These are phyloP conservation scores for Nyctanthes arbortristis DNA, from an alignment of 257 asterid species.

Conservation along the genomic window DNA sequence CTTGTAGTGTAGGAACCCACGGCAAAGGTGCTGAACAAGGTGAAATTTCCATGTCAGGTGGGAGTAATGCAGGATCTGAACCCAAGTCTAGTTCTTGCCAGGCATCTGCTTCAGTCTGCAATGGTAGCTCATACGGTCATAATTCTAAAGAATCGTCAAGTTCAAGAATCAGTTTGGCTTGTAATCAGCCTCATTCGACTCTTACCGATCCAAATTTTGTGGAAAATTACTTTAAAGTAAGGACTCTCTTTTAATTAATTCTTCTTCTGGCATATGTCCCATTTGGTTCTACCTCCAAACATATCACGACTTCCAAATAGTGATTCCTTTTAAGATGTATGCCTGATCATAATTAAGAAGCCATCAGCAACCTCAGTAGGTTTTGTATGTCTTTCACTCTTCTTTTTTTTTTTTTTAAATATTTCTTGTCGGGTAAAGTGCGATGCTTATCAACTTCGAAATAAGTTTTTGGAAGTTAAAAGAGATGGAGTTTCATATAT, in stretches of 20 bases:
- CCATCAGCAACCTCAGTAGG: conserved; percentile 5
- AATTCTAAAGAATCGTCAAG: conserved; percentile 38
- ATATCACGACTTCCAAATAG: neutral
- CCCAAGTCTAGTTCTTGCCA: conserved; percentile 33
- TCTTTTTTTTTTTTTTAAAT: too few species aligned
- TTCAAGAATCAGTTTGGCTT: conserved; percentile 45
- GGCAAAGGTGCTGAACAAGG: conserved; percentile 38
- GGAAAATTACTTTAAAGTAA: conserved; percentile 92
- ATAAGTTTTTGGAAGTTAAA: neutral
- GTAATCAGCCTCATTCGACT: conserved; percentile 67
- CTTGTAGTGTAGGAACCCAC: conserved; percentile 44
- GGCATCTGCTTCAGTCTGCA: conserved; percentile 39
- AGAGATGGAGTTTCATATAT: neutral
- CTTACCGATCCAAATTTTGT: conserved; percentile 82
- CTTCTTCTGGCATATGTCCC: conserved; percentile 13
- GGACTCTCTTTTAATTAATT: conserved; percentile 10
- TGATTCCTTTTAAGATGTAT: neutral
- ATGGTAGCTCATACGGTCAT: conserved; percentile 29
- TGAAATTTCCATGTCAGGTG: conserved; percentile 41
- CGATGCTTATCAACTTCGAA: neutral
- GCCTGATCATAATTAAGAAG: conserved; percentile 10
- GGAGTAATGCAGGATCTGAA: conserved; percentile 32
- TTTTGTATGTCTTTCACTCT: neutral
- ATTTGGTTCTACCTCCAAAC: conserved; percentile 7
- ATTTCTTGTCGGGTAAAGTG: neutral